Evolutionary conservation across 2,329 filamentous ascomycete species (phyloP).

Genomic region (Paraphaeosphaeria sporulosa): DNA sequence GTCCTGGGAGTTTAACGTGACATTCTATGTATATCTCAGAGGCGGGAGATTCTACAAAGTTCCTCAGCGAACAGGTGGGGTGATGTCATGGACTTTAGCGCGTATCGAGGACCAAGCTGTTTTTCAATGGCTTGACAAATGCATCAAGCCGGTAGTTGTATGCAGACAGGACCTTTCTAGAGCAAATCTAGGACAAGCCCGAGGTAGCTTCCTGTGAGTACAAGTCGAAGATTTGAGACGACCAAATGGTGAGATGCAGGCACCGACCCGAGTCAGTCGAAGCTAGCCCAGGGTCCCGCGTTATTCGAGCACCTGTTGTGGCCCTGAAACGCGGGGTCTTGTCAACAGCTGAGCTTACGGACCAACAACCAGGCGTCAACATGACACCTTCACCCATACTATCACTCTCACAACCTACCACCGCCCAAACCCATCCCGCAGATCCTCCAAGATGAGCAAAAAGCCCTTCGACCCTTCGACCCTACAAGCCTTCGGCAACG

Average conservation of each 20-base stretch:
- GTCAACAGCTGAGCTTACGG: constrained; percentile 1
- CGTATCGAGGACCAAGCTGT: neutral
- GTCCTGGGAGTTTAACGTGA: neutral
- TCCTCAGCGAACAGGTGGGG: constrained; percentile 12
- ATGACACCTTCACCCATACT: neutral
- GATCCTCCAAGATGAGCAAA: constrained; percentile 46
- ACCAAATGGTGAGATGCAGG: neutral
- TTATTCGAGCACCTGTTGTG: neutral
- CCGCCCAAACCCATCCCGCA: neutral
- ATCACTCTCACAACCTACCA: neutral
- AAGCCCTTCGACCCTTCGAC: constrained; percentile 65
- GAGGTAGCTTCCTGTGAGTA: neutral
- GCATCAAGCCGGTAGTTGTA: neutral
- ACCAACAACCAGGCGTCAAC: neutral
- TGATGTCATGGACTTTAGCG: constrained; percentile 19
- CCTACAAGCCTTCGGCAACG: constrained; percentile 74
- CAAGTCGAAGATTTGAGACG: neutral
- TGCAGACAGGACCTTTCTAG: neutral
- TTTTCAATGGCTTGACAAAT: neutral
- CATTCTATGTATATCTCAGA: neutral
- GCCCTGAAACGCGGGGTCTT: constrained; percentile 6
- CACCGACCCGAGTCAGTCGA: neutral
- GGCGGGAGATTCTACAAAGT: neutral
- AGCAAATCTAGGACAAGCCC: neutral
- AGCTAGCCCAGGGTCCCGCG: constrained; percentile 2